Evolutionary conservation across 2,329 filamentous ascomycete genomes (phyloP), one percentile per base, ranked within the genome.

Genomic region (Monosporascus sp.): DNA sequence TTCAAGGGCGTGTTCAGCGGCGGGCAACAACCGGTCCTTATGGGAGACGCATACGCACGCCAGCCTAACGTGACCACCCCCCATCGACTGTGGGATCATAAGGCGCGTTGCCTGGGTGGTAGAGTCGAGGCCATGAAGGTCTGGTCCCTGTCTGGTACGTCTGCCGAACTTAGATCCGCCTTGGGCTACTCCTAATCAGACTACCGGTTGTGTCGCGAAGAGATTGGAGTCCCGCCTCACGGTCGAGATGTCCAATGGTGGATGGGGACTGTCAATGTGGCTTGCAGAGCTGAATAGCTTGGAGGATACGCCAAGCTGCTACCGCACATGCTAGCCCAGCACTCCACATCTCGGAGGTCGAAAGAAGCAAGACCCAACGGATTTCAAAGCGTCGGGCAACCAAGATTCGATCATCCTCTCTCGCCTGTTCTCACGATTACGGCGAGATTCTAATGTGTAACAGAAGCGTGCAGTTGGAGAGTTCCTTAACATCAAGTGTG

Each of bases 261-360:
- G 50, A 22, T 31, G 38, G 54, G 48, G 38, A 44, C 48, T 52
- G 48, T 24, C 38, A 57, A 37, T 56, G 61, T 67, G 65, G 63
- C 62, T 68, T 70, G 65, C 69, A 69, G 59, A 72, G 70, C 69
- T 72, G 70, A 72, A 64, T 6, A 22, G 7, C 48, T 58, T 54
- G 50, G 54, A 59, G 55, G 52, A 49, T 47, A 49, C 50, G 64
- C 61, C 60, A 67, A 65, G 63, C 50, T 48, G 50, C 57, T 60
- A 60, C 61, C 48, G 53, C 56, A 44, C 41, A 57, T 59, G 61
- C 53, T 51, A 58, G 57, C 58, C 60, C 58, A 53, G 58, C 55
- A 57, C 55, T 52, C 50, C 37, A 45, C 38, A 22, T 36, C 25
- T 25, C 38, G 9, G 31, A 35, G 7, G 31, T 35, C 31, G 11